Percentiles rank a stretch among this genome's conserved stretches.
Conservation (phyloP, 2,329 filamentous ascomycete species). For the Thielaviopsis populi region DNA sequence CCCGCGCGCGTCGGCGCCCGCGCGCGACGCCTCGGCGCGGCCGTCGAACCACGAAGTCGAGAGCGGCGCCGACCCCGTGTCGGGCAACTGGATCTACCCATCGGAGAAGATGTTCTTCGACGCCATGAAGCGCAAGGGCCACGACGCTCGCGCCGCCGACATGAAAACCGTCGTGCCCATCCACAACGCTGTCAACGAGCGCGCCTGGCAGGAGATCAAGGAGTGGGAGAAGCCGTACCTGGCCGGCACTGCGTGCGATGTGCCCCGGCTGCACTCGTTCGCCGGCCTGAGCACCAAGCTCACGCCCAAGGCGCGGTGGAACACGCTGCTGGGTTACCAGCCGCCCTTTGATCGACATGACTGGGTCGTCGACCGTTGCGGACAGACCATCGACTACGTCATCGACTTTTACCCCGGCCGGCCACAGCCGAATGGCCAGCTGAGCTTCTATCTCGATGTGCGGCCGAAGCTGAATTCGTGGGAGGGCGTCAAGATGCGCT, state of each 20-base stretch:
- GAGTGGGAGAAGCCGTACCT: conserved; percentile 65
- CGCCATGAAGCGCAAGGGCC: conserved; percentile 82
- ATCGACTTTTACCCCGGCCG: conserved; percentile 93
- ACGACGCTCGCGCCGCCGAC: conserved; percentile 53
- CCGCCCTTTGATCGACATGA: conserved; percentile 91
- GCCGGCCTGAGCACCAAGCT: conserved; percentile 53
- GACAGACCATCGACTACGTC: conserved; percentile 74
- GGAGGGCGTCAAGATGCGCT: conserved; percentile 54
- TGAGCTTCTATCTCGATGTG: conserved; percentile 53
- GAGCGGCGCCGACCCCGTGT: conserved; percentile 49
- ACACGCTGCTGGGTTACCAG: conserved; percentile 74
- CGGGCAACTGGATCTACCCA: conserved; percentile 94
- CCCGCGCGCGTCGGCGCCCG: conserved; percentile 40
- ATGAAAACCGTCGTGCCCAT: conserved; percentile 92
- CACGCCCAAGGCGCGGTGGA: conserved; percentile 71
- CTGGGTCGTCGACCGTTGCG: conserved; percentile 91
- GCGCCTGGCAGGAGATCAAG: conserved; percentile 84
- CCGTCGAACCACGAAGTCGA: conserved; percentile 67
- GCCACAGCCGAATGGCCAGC: conserved; percentile 25
- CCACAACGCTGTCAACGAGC: conserved; percentile 96
- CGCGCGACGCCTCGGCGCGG: conserved; percentile 20
- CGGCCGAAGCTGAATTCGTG: conserved; percentile 52
- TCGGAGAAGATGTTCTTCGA: conserved; percentile 97
- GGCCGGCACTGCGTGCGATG: conserved; percentile 41
- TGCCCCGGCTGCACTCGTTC: conserved; percentile 73